phyloP scores from a whole-genome alignment of 2,329 filamentous ascomycete species.

The Penicillium sp. region DNA sequence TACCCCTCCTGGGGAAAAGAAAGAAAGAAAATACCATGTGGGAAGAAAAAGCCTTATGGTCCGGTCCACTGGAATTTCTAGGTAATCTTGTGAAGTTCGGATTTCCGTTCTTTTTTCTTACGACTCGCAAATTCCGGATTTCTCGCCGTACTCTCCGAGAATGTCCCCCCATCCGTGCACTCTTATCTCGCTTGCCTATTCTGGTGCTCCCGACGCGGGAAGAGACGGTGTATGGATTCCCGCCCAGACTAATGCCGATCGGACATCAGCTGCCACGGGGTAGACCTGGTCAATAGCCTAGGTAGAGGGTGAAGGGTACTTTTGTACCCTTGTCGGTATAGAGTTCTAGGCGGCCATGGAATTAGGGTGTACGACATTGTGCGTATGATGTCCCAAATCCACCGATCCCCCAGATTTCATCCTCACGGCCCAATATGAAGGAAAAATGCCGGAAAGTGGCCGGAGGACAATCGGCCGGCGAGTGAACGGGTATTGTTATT shows the following conservation, averaged over 20 bases:
- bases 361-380: neutral
- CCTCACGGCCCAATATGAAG: neutral
- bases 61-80: constrained; percentile 2
- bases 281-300: neutral
- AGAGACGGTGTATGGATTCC: constrained; percentile 17
- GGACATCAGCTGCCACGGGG: constrained; percentile 15
- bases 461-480: constrained; percentile 8
- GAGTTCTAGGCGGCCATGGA: neutral
- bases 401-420: constrained; percentile 7
- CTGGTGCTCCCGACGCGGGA: constrained; percentile 23
- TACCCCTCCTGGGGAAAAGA: no score
- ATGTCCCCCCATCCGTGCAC: neutral
- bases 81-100: neutral
- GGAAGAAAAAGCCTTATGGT: constrained; percentile 3
- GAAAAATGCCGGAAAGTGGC: constrained; percentile 10
- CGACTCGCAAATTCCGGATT: neutral
- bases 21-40: no score
- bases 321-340: neutral
- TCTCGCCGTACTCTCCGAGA: constrained; percentile 6
- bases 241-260: constrained; percentile 23
- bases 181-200: constrained; percentile 18
- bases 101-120: neutral
- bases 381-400: neutral
- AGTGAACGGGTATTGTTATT: constrained; percentile 9
- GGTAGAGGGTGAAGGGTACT: neutral